Evolutionary conservation across 1,284 basidiomycete genomes (phyloP).

Genomic region (Entoloma clypeatum): DNA sequence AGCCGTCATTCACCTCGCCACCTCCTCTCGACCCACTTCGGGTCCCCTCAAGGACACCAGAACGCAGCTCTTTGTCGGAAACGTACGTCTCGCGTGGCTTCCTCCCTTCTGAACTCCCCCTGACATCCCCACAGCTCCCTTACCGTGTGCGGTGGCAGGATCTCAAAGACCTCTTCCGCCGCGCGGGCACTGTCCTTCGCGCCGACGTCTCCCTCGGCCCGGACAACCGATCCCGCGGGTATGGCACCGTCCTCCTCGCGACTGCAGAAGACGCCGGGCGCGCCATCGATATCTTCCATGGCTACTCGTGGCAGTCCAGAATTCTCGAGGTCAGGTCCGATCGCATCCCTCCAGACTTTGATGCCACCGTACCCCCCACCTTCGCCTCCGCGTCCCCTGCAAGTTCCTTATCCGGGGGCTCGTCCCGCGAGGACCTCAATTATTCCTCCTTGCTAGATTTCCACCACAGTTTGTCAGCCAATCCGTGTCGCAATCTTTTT

Average conservation of each 20-base stretch:
- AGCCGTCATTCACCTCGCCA: conserved; percentile 77
- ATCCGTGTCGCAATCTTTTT: conserved; percentile 59
- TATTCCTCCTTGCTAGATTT: conserved; percentile 22
- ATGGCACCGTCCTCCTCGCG: conserved; percentile 90
- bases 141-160: conserved; percentile 97
- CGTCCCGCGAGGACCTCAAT: conserved; percentile 21
- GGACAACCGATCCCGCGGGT: conserved; percentile 89
- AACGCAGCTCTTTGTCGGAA: conserved; percentile 88
- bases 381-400: conserved; percentile 15
- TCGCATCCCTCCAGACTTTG: conserved; percentile 55
- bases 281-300: conserved; percentile 88
- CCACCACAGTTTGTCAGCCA: conserved; percentile 22
- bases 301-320: conserved; percentile 90
- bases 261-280: conserved; percentile 89
- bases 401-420: conserved; percentile 8
- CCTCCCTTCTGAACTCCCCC: conserved; percentile 2
- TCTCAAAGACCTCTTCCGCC: conserved; percentile 94
- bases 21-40: conserved; percentile 43
- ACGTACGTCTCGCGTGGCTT: conserved; percentile 48
- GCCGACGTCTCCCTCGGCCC: conserved; percentile 92
- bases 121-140: conserved; percentile 57
- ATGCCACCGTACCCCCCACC: conserved; percentile 18
- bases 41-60: conserved; percentile 70
- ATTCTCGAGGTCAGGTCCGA: conserved; percentile 86
- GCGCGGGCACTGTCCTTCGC: conserved; percentile 90